Conservation (phyloP, 179 eudicot species). For the Silene coronaria region DNA sequence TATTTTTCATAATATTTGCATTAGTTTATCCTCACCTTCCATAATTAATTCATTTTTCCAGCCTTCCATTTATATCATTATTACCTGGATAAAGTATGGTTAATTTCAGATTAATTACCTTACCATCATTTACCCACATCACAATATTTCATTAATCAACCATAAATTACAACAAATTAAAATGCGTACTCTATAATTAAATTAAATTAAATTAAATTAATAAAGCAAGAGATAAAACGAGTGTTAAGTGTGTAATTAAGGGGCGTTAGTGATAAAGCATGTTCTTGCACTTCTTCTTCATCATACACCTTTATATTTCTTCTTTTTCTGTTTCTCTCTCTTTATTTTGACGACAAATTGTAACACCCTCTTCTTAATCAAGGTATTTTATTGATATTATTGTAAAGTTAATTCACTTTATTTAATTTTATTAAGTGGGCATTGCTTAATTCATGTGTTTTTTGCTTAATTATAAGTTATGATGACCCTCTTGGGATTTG, state of each 20-base stretch:
- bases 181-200: too few species aligned
- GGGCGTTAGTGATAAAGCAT: constrained; percentile 61
- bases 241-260: constrained; percentile 1
- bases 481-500: too few species aligned
- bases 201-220: background rate
- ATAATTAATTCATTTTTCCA: too few species aligned
- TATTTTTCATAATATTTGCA: too few species aligned
- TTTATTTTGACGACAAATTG: constrained; percentile 16
- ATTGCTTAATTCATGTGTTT: constrained; percentile 8
- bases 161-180: too few species aligned
- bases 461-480: constrained; percentile 1
- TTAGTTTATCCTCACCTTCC: too few species aligned
- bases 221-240: background rate
- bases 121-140: too few species aligned
- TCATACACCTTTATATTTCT: constrained; percentile 10
- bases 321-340: constrained; percentile 25
- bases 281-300: constrained; percentile 42
- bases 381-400: constrained; percentile 17
- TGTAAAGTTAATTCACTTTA: background rate
- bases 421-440: constrained; percentile 18
- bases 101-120: background rate
- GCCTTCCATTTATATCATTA: too few species aligned
- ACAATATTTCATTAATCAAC: too few species aligned
- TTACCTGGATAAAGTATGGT: too few species aligned
- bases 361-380: background rate